Conservation (phyloP, 768 basidiomycete species). For the Mycena floridula region DNA sequence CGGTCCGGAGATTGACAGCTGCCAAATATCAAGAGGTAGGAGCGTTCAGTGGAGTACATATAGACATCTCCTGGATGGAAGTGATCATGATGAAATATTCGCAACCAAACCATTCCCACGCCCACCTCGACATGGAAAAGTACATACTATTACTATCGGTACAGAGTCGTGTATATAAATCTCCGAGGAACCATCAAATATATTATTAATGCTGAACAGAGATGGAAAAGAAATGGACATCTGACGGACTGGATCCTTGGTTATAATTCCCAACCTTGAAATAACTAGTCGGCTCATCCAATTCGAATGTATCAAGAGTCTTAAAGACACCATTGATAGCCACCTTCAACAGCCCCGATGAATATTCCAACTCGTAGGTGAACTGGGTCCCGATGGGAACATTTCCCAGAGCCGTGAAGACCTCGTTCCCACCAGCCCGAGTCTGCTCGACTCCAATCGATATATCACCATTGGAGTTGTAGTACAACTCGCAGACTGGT, state of each 20-base stretch:
- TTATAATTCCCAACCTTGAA: conserved; percentile 7
- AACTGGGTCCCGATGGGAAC: conserved; percentile 2
- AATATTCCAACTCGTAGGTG: conserved; percentile 4
- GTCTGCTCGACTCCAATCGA: conserved; percentile 4
- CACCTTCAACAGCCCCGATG: background rate
- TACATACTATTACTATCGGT: no score
- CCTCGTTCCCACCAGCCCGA: background rate
- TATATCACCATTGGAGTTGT: conserved; percentile 1
- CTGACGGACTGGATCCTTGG: conserved; percentile 3
- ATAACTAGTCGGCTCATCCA: conserved; percentile 4
- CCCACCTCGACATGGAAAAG: no score
- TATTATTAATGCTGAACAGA: background rate
- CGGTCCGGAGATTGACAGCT: no score
- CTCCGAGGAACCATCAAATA: background rate
- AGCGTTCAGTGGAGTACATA: no score
- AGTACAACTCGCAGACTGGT: conserved; percentile 6
- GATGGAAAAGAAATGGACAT: conserved; percentile 3
- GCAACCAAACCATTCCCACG: no score
- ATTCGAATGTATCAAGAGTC: conserved; percentile 3
- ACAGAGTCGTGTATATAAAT: no score
- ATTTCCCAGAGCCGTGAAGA: conserved; percentile 1
- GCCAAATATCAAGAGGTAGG: no score
- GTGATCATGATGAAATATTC: no score
- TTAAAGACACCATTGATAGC: conserved; percentile 4
- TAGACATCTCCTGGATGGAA: no score